These are phyloP conservation scores for Achaetomium macrosporum DNA, from an alignment of 2,329 filamentous ascomycete genomes.

Conservation along the genomic window DNA sequence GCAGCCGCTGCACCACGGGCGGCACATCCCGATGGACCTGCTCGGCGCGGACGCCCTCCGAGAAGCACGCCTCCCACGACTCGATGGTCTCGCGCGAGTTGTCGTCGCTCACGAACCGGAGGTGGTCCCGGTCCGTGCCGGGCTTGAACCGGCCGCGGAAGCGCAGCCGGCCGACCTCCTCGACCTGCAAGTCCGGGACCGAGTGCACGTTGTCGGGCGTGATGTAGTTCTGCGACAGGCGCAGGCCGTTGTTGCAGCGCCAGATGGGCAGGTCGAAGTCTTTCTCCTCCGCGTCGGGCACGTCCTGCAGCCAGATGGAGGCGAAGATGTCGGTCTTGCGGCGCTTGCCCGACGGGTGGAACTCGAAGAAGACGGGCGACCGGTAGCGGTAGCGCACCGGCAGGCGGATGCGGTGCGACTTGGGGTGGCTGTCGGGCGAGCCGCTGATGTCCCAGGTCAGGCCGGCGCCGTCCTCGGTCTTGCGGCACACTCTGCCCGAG, in stretches of 20 bases:
- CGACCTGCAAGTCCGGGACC: constrained; percentile 68
- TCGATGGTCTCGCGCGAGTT: constrained; percentile 89
- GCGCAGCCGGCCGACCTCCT: constrained; percentile 73
- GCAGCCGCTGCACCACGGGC: constrained; percentile 64
- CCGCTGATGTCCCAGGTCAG: constrained; percentile 46
- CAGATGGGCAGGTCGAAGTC: constrained; percentile 87
- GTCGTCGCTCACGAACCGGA: constrained; percentile 77
- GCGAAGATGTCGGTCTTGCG: constrained; percentile 65
- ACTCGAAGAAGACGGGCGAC: constrained; percentile 83
- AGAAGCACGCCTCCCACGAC: constrained; percentile 85
- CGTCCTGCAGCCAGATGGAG: constrained; percentile 76
- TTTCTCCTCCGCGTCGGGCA: constrained; percentile 71
- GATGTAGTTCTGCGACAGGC: constrained; percentile 88
- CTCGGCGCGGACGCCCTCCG: constrained; percentile 73
- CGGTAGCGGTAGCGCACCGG: constrained; percentile 89
- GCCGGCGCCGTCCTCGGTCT: constrained; percentile 49
- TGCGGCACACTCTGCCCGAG: constrained; percentile 55
- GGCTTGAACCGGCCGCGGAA: constrained; percentile 83
- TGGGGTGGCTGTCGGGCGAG: constrained; percentile 20
- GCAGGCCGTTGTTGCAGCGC: constrained; percentile 67
- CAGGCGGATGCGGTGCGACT: constrained; percentile 51
- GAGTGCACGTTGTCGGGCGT: constrained; percentile 67
- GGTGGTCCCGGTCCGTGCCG: constrained; percentile 81
- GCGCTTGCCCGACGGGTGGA: constrained; percentile 64
- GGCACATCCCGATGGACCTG: constrained; percentile 70